Conservation (phyloP, 371 early-diverging fungal genomes). For the Capillidium heterosporum region DNA sequence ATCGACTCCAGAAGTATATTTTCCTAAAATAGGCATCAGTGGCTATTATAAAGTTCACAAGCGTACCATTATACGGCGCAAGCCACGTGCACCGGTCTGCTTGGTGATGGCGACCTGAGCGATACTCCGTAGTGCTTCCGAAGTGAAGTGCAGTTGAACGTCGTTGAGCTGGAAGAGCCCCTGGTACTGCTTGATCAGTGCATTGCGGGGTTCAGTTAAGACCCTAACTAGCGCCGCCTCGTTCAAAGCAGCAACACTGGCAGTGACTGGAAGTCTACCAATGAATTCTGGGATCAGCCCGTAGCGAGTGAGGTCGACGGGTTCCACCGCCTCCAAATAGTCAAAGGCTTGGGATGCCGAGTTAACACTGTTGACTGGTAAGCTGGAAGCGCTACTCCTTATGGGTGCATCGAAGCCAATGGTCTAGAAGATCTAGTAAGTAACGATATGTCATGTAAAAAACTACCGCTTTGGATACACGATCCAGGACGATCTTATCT, state of each 20-base stretch:
- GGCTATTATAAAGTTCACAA: not conserved
- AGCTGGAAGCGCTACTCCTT: constrained; percentile 8
- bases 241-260: constrained; percentile 46
- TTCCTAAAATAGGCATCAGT: constrained; percentile 21
- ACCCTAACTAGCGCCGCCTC: constrained; percentile 57
- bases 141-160: constrained; percentile 50
- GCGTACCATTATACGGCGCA: constrained; percentile 60
- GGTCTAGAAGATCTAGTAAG: constrained; percentile 15
- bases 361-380: not conserved
- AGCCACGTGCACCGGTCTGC: constrained; percentile 77
- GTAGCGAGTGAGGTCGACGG: constrained; percentile 66
- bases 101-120: constrained; percentile 60
- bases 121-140: constrained; percentile 42
- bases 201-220: constrained; percentile 68
- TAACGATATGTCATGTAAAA: not conserved
- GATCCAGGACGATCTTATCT: constrained; percentile 58
- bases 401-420: constrained; percentile 58
- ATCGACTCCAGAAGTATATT: constrained; percentile 53
- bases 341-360: constrained; percentile 8
- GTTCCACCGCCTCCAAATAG: constrained; percentile 43
- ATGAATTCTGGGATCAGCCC: constrained; percentile 86
- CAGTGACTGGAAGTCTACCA: constrained; percentile 75
- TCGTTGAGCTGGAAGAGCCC: constrained; percentile 47
- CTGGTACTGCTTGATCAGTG: constrained; percentile 65
- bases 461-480: constrained; percentile 51